These are phyloP conservation scores for Parachaetomium inaequale DNA, from an alignment of 495 filamentous ascomycete species.

Conservation along the genomic window DNA sequence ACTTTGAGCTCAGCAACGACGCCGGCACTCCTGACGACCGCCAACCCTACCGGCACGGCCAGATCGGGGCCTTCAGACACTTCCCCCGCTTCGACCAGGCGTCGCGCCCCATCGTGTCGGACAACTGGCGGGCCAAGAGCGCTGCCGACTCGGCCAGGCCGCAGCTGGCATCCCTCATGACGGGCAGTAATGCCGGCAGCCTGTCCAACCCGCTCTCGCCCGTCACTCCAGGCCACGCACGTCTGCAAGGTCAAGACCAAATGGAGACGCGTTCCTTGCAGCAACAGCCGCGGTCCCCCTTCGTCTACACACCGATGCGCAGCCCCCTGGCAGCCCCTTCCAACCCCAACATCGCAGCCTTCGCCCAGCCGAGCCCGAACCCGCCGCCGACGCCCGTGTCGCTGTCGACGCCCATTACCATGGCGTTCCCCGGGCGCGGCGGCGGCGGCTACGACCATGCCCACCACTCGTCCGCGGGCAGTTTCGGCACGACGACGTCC, in stretches of 20 bases:
- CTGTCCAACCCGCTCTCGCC: neutral
- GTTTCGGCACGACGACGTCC: neutral
- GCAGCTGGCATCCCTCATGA: neutral
- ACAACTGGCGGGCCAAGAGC: conserved; percentile 12
- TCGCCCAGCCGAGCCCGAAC: neutral
- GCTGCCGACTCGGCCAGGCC: neutral
- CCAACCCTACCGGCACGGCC: neutral
- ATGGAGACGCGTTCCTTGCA: neutral
- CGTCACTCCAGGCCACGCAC: neutral
- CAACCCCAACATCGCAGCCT: neutral
- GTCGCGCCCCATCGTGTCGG: conserved; percentile 10
- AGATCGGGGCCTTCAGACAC: neutral
- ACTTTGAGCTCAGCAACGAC: neutral
- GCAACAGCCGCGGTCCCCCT: neutral
- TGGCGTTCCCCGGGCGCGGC: neutral
- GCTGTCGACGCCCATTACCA: neutral
- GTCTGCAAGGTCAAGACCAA: too few species aligned
- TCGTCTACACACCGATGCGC: neutral
- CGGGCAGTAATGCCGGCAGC: neutral
- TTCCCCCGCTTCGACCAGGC: conserved; percentile 12
- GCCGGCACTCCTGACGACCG: neutral
- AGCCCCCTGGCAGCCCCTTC: neutral
- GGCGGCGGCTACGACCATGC: neutral
- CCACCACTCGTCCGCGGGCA: neutral
- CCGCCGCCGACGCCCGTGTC: conserved; percentile 1